phyloP scores from a whole-genome alignment of 2,329 filamentous ascomycete species.

The Phoma sp. region DNA sequence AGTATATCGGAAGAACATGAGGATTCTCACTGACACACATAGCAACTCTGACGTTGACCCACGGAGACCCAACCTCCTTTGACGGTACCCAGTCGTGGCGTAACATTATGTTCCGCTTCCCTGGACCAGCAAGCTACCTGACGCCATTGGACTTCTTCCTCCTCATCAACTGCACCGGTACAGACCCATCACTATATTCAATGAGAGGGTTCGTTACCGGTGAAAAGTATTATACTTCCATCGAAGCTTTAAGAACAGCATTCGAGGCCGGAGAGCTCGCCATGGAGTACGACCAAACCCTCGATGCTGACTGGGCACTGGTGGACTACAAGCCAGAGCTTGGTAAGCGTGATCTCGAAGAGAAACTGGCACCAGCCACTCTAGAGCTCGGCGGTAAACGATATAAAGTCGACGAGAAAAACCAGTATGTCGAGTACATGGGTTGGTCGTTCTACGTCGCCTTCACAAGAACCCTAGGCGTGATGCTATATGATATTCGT shows the following conservation, averaged over 20 bases:
- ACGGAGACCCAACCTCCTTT: constrained; percentile 43
- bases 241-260: constrained; percentile 55
- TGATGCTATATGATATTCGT: constrained; percentile 60
- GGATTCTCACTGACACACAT: not conserved
- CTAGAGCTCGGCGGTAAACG: constrained; percentile 50
- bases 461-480: constrained; percentile 56
- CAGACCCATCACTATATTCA: constrained; percentile 51
- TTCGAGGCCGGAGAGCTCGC: constrained; percentile 53
- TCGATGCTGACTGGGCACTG: constrained; percentile 54
- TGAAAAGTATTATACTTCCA: constrained; percentile 57
- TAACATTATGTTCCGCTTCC: constrained; percentile 53
- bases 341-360: constrained; percentile 41
- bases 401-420: constrained; percentile 50
- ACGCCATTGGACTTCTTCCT: constrained; percentile 56
- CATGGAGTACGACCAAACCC: constrained; percentile 55
- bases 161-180: constrained; percentile 53
- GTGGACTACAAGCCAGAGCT: constrained; percentile 49
- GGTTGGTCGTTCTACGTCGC: constrained; percentile 59
- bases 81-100: constrained; percentile 51
- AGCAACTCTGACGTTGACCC: constrained; percentile 31
- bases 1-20: not conserved
- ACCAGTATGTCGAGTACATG: constrained; percentile 58
- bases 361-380: constrained; percentile 52
- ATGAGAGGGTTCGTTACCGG: constrained; percentile 51
- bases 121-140: constrained; percentile 48